Evolutionary conservation across 129 eudicot genomes (phyloP), one percentile per base, ranked within the genome.

Genomic region (Chrysanthemum seticuspe): DNA sequence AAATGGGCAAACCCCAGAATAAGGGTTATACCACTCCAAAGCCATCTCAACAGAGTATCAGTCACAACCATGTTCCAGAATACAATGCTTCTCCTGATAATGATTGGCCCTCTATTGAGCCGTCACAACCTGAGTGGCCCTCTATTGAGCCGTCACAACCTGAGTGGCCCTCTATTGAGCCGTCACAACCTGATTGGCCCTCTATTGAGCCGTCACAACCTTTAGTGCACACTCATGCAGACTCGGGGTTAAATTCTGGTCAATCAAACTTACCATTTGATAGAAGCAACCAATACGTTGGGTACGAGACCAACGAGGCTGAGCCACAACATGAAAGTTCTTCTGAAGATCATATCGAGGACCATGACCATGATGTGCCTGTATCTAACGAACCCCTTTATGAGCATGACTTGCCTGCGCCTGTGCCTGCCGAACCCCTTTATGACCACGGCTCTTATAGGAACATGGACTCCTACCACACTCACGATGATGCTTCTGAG

Each of bases 1-100:
- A 95, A 84, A 90, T 88, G 97, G 99, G 99, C 29, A 87, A 85
- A 70, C 97, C 99, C 12, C 93, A 88, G 53, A 89, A 65, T 75
- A 90, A 76, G 79, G 63, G 54, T 65, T 65, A 83, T n/a, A 82
- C 70, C 81, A 75, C 74, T 10, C 50, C 82, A n/a, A 83, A 62
- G 56, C 65, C 85, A 76, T 81, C 89, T 69, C 81, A 76, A 52
- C 81, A 77, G 74, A 74, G 52, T 61, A 71, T 49, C 65, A 81
- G 62, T 76, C 84, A 73, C 58, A 69, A 79, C 67, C 55, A 62
- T 78, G 78, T 68, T 77, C 87, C 61, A 5, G 77, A 63, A 50
- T 63, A 63, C 48, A 80, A 83, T 54, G 77, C 74, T 76, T 61
- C 92, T 36, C 76, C 82, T 64, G 78, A 71, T 79, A 91, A 87